These are phyloP conservation scores for Onygenales sp. DNA, from an alignment of 2,329 filamentous ascomycete genomes.

Conservation along the genomic window DNA sequence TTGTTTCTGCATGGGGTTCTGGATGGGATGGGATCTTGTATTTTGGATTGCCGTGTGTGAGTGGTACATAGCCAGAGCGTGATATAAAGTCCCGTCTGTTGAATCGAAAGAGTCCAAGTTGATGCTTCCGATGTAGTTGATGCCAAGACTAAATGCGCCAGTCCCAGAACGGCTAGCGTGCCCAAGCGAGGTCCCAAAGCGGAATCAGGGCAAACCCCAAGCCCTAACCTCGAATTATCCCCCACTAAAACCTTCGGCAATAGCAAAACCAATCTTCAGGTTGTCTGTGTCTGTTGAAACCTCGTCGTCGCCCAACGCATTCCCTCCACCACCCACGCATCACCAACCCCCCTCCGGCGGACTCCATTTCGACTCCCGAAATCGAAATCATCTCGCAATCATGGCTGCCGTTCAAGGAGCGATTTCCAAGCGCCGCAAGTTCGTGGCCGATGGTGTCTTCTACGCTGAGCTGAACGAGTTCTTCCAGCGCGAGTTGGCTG, in stretches of 20 bases:
- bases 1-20: too few relatives aligned
- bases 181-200: constrained; percentile 11
- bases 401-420: constrained; percentile 44
- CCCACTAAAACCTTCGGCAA: constrained; percentile 25
- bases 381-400: constrained; percentile 28
- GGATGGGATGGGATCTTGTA: too few relatives aligned
- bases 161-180: constrained; percentile 16
- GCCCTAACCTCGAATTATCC: constrained; percentile 31
- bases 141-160: background rate
- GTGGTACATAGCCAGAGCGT: too few relatives aligned
- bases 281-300: background rate
- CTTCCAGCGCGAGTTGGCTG: constrained; percentile 99
- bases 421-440: constrained; percentile 53
- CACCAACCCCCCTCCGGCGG: constrained; percentile 4
- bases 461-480: constrained; percentile 99
- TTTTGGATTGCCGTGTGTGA: too few relatives aligned
- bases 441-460: constrained; percentile 98
- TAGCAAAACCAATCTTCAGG: constrained; percentile 10
- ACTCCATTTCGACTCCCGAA: constrained; percentile 19
- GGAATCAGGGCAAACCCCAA: constrained; percentile 29
- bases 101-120: background rate
- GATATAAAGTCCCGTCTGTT: too few relatives aligned
- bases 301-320: background rate
- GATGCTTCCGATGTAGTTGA: background rate
- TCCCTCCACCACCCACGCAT: constrained; percentile 3